Base-by-base conservation (phyloP, 2,329 filamentous ascomycete genomes). In the Chalara sp. region DNA sequence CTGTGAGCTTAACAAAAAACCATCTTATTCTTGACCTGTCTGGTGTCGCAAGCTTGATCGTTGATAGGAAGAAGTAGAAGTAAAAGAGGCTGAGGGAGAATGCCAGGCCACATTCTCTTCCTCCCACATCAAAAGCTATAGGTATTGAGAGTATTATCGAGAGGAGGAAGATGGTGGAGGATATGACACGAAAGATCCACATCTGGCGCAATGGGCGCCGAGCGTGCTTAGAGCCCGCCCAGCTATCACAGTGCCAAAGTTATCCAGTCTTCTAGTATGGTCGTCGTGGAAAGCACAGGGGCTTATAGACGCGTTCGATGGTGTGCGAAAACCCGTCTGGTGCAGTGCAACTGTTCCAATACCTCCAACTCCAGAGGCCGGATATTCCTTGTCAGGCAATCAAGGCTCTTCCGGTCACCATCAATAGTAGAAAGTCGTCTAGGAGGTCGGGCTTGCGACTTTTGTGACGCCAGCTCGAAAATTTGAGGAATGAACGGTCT, bases 91-190 rank as follows among this genome's bases (percentile, higher is more conserved):
- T 83, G 49, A 97, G 80, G 66, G 90, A 96, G 74, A 95, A 97
- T 56, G 90, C 92, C 65, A 99, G 78, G 53, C 93, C 93, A 65
- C 90, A 95, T 62, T 93, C 91, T 64, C 89, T 85, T 56, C 93
- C 93, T 67, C 93, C 93, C 64, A 97, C 92, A 80, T 99, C 93
- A 74, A 97, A 97, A 64, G 92, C 89, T 67, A 99, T 84, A 55
- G 93, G 93, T 67, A 99, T 93, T 56, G 90, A 96, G 67, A 97
- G 87, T 66, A 97, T 84, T 69, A 96, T 90, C 72, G 87, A 87
- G 71, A 91, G 79, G 63, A 97, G 83, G 73, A 96, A 97, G 71
- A 89, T 72, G 66, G 85, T 77, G 72, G 89, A 89, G 65, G 89
- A 89, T 61, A 91, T 67, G 68, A 86, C 79, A 67, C 86, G 84